Evolutionary conservation across 495 filamentous ascomycete genomes (phyloP).

Genomic region (Bathelium albidoporum): DNA sequence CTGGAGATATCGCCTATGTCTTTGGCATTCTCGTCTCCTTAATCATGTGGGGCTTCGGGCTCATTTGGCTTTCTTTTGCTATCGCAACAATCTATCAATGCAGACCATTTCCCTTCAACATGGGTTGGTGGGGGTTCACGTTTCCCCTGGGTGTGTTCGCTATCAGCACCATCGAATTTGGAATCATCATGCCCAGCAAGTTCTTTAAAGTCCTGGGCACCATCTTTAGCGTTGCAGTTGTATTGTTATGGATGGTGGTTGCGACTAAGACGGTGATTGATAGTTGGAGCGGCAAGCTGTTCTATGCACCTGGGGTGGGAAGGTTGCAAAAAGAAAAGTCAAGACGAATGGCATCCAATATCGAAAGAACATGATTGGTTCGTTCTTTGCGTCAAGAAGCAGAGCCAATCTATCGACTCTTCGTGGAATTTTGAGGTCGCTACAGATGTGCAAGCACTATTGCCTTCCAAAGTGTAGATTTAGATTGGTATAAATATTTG

Average conservation of each 20-base stretch:
- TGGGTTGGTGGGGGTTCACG: slow-evolving; percentile 34
- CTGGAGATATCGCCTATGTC: slow-evolving; percentile 45
- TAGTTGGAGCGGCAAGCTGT: slow-evolving; percentile 25
- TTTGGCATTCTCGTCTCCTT: slow-evolving; percentile 44
- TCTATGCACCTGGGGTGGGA: slow-evolving; percentile 28
- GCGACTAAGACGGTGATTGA: slow-evolving; percentile 23
- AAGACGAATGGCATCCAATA: slow-evolving; percentile 1
- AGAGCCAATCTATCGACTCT: too few species aligned
- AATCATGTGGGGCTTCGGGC: slow-evolving; percentile 50
- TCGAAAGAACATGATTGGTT: too few species aligned
- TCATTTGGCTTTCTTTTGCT: slow-evolving; percentile 55
- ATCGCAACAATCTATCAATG: slow-evolving; percentile 29
- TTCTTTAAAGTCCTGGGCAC: slow-evolving; percentile 32
- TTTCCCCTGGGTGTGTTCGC: slow-evolving; percentile 32
- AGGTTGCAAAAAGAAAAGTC: slow-evolving; percentile 21
- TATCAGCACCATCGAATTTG: slow-evolving; percentile 27
- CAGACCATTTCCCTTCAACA: slow-evolving; percentile 29
- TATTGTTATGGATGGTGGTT: slow-evolving; percentile 31
- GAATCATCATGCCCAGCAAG: slow-evolving; percentile 24
- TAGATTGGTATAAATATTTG: neutral
- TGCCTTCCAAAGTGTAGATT: neutral
- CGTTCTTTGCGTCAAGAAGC: slow-evolving; percentile 11
- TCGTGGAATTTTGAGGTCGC: too few species aligned
- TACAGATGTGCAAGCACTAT: too few species aligned
- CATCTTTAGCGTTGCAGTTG: slow-evolving; percentile 26